A percentile compares a stretch with the other conserved stretches of the same genome.
phyloP scores from a whole-genome alignment of 164 flowering plant genomes.

The Liriodendron chinense region DNA sequence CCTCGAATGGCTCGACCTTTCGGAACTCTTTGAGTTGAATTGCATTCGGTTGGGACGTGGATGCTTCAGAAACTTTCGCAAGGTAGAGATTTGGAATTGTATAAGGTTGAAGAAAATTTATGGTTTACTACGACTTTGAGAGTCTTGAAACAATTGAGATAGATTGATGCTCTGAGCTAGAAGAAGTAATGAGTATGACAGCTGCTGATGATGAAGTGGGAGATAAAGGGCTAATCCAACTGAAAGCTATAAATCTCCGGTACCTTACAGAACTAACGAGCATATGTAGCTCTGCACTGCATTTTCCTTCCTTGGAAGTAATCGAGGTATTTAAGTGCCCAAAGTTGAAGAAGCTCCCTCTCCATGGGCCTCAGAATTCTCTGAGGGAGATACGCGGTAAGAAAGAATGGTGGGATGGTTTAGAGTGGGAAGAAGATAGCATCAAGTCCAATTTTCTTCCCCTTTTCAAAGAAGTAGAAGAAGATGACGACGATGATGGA shows the following conservation, averaged over 20 bases:
- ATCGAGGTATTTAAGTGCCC: neutral
- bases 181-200: neutral
- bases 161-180: conserved; percentile 1
- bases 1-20: neutral
- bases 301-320: too few species aligned
- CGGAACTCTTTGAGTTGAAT: neutral
- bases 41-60: neutral
- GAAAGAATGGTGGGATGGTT: too few species aligned
- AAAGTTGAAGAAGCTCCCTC: neutral
- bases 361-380: too few species aligned
- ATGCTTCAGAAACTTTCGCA: conserved; percentile 6
- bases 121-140: conserved; percentile 3
- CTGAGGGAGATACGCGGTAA: too few species aligned
- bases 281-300: too few species aligned
- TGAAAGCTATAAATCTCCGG: too few species aligned
- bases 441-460: too few species aligned
- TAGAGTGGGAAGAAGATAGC: too few species aligned
- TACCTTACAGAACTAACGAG: too few species aligned
- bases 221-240: too few species aligned
- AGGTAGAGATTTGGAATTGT: neutral
- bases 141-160: conserved; percentile 1
- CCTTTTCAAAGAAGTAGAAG: too few species aligned
- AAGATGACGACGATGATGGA: too few species aligned
- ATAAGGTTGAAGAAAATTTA: conserved; percentile 8
- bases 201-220: neutral